Percentiles rank a stretch among this genome's conserved stretches.
These are phyloP conservation scores for Kingdonia uniflora DNA, from an alignment of 164 flowering plant genomes.

Conservation along the genomic window DNA sequence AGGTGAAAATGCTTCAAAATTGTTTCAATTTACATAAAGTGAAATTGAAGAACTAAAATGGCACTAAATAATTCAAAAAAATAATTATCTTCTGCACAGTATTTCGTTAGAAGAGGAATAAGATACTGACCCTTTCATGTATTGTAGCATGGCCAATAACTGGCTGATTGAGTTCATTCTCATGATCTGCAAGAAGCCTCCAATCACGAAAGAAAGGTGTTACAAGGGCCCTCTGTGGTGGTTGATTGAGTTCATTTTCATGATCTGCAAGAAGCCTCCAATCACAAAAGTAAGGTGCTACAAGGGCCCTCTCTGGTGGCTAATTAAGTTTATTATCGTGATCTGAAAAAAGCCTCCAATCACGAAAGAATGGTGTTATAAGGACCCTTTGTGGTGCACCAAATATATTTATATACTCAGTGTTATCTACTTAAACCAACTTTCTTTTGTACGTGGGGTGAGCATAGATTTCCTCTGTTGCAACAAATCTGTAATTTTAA, in stretches of 20 bases:
- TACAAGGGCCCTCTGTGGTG: constrained; percentile 13
- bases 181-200: constrained; percentile 51
- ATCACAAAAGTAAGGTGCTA: constrained; percentile 51
- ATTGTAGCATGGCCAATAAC: constrained; percentile 66
- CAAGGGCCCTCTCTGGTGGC: constrained; percentile 18
- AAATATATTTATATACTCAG: constrained; percentile 66
- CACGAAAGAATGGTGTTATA: constrained; percentile 50
- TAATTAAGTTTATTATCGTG: constrained; percentile 55
- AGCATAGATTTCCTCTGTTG: constrained; percentile 82
- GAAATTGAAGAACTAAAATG: no score
- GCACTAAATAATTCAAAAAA: no score
- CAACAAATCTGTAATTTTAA: constrained; percentile 51
- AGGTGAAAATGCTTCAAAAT: no score
- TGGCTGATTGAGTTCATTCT: constrained; percentile 58
- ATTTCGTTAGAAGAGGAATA: background rate
- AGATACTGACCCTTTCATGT: constrained; percentile 51
- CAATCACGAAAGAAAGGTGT: constrained; percentile 59
- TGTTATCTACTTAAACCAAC: constrained; percentile 46
- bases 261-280: constrained; percentile 50
- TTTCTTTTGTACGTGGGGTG: constrained; percentile 74
- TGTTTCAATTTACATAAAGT: no score
- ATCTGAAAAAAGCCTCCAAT: constrained; percentile 48
- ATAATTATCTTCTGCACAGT: no score
- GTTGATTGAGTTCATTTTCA: constrained; percentile 58
- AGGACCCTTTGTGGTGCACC: constrained; percentile 80